Base-by-base conservation (phyloP, 2,329 filamentous ascomycete species). In the Cordyceps cicadae region DNA sequence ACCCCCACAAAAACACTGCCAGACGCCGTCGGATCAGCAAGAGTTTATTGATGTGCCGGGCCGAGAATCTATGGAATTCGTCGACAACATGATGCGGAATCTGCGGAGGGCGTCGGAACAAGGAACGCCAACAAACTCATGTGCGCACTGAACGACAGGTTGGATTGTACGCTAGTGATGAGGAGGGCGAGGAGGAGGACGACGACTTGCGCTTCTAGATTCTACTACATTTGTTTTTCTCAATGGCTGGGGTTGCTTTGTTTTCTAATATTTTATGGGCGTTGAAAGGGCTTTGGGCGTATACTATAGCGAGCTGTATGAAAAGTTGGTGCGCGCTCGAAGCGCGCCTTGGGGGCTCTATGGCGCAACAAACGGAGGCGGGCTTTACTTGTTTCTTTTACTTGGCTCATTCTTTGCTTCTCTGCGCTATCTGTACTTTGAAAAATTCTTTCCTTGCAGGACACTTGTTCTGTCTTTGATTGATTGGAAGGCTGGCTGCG, bases 31-130 rank as follows among this genome's bases (percentile, higher is more conserved):
- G 29, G 63, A 64, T 37, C 62, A 62, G 12, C 72, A 73, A 41
- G 73, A 71, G 17, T 74, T 78, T 54, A 69, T 75, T 2, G 76
- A 78, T 59, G 74, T 77, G 24, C 74, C 77, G 9, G 74, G 72
- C 12, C 66, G 70, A 54, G 77, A 77, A 65, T 77, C 76, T n/a
- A 75, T 76, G 71, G 71, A 77, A 29, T 72, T 83, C 46, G 75
- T 83, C 50, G 79, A 82, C 67, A 76, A 76, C 63, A 79, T 84
- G 74, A 77, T 84, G 74, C 67, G 69, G 49, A 81, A 82, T 63
- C 70, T 84, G 15, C 75, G 76, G 48, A 73, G 76, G 54, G 76
- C 45, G 14, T 51, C 41, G 12, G 53, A 57, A 39, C 60, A 61
- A 15, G 39, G 41, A 2, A 53, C 15, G 12, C 2, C 26, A 15